Evolutionary conservation across 352 stramenopile genomes (phyloP).

Genomic region (Pythium diclinum): DNA sequence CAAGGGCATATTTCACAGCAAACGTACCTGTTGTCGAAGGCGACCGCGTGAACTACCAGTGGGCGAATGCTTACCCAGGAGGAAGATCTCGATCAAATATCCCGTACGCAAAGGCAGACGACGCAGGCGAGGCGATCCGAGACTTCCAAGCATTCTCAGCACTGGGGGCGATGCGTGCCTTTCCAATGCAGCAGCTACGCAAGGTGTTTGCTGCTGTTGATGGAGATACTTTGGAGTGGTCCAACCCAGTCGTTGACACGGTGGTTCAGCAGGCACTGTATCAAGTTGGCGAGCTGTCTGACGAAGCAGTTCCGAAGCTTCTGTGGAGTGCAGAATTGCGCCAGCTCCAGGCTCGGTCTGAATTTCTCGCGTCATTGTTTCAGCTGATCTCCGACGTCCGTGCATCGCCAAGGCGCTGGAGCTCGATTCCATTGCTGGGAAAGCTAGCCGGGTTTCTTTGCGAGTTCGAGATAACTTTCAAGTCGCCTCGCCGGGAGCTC

Average conservation of each 20-base stretch:
- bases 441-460: slow-evolving; percentile 19
- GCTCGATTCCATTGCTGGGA: slow-evolving; percentile 10
- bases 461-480: not conserved
- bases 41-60: slow-evolving; percentile 19
- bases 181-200: slow-evolving; percentile 45
- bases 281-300: slow-evolving; percentile 40
- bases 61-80: slow-evolving; percentile 15
- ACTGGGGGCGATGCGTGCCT: slow-evolving; percentile 34
- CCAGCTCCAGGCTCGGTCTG: not conserved
- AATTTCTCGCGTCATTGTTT: not conserved
- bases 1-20: slow-evolving; percentile 36
- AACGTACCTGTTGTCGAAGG: slow-evolving; percentile 26
- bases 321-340: slow-evolving; percentile 41
- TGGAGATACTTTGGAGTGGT: slow-evolving; percentile 44
- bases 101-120: slow-evolving; percentile 12
- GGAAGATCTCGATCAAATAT: slow-evolving; percentile 9
- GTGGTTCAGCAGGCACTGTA: slow-evolving; percentile 49
- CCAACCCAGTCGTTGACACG: slow-evolving; percentile 29
- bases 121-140: slow-evolving; percentile 5
- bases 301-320: slow-evolving; percentile 23
- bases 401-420: slow-evolving; percentile 19
- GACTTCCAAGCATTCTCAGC: slow-evolving; percentile 3
- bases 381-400: not conserved
- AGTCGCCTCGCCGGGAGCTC: not conserved
- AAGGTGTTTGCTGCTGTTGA: slow-evolving; percentile 43